Evolutionary conservation across 768 basidiomycete genomes (phyloP), one percentile per base, ranked within the genome.

Genomic region (Tephrocybe sp.): DNA sequence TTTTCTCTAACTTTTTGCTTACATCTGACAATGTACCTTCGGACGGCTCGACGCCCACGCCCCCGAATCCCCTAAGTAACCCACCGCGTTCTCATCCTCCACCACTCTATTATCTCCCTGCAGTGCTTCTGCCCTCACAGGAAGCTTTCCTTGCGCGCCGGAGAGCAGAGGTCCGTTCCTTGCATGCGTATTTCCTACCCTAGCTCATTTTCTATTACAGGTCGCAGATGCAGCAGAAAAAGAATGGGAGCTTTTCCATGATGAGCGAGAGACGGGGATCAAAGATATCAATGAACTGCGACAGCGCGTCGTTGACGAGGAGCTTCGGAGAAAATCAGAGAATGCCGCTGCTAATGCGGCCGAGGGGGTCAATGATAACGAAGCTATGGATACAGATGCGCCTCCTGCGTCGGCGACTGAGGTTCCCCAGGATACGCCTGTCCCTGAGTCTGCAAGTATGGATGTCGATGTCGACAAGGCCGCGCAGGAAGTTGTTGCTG

Each of bases 101-200:
- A 17, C 86, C 89, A 3, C 59, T 92, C 13, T 90, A 85, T 60
- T 92, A 89, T 59, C 79, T 89, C 42, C 89, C 89, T 30, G 80
- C 77, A 31, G 68, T 85, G 49, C 75, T 92, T 17, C 79, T 80
- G 0, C 75, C 85, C 17, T 74, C 78, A 14, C 89, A 92, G 68
- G 85, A 87, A 65, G 71, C 76, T 4, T 89, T 89, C 57, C 60
- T 92, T 10, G 64, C 66, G 42, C 75, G 72, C 46, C 74, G 87
- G 44, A 88, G 84, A 68, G 72, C 70, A 57, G 81, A 87, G 76
- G 89, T 83, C 54, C 45, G 74, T 65, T 12, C 35, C 8, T 12
- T 12, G 6, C 36, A 0, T 5, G 3, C 8, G 13, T 9, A 17
- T 22, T 1, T 41, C 19, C 6, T 35, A 30, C 23, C 19, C n/a